Base-by-base conservation (phyloP, 106 monocot species). In the Dioscorea dumetorum region DNA sequence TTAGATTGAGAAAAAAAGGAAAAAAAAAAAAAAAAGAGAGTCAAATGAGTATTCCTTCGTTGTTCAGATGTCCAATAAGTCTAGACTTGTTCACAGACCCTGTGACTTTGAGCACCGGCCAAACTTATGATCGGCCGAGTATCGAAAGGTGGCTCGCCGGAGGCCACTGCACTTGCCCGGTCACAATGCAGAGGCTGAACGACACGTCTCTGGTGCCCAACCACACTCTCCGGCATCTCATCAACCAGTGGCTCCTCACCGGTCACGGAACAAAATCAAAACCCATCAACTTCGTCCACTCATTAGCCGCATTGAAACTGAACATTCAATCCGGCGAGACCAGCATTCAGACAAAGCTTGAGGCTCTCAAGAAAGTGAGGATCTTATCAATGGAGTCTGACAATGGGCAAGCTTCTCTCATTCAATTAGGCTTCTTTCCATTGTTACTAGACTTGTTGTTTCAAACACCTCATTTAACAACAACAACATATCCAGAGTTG, bases 41-140 rank as follows among this genome's bases (percentile, higher is more conserved):
- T 41, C 5, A 33, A 24, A 86, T 82, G 79, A 83, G 83, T 79
- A 88, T 95, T 60, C 95, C 95, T 14, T 81, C 79, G 50, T 58
- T 95, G 73, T 95, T 95, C 86, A 62, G 91, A 67, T 95, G 95
- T 74, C 91, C 91, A 8, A 91, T 91, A 18, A 84, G 84, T 66
- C 82, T 91, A 22, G 91, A 91, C 54, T 77, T 95, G 13, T 88
- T 95, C 82, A 95, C 84, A 0, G 91, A 95, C 56, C 95, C 95
- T 15, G 95, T 95, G 19, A 91, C 95, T 0, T 74, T 95, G 12
- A 70, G 81, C 86, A 95, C 95, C 8, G 95, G 95, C 21, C 95
- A 95, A 56, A 95, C 95, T 32, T 95, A 95, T 70, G 95, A 95
- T 71, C 79, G 95, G 7, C 67, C 72, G 21, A 77, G 79, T 85